phyloP scores from a whole-genome alignment of 768 basidiomycete genomes.

The Leccinellum albellum region DNA sequence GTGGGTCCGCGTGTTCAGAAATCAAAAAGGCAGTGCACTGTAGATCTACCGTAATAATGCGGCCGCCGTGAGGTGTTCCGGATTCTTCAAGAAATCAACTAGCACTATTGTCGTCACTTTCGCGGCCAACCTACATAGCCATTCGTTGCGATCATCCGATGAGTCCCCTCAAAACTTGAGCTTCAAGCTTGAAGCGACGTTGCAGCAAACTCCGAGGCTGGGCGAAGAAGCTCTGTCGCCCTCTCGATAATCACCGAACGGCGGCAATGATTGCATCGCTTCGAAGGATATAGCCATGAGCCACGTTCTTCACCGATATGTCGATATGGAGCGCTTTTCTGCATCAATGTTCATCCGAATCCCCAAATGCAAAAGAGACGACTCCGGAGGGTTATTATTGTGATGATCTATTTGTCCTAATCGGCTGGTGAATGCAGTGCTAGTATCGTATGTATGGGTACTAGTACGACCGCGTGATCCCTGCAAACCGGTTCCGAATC shows the following conservation, averaged over 20 bases:
- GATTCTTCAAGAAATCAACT: not conserved
- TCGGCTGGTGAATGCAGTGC: not conserved
- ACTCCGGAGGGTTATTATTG: too few species aligned
- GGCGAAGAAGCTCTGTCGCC: conserved; percentile 4
- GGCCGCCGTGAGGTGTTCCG: not conserved
- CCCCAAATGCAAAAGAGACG: too few species aligned
- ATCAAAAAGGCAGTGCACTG: conserved; percentile 20
- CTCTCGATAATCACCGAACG: conserved; percentile 15
- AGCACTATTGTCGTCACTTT: not conserved
- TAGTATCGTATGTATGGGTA: too few species aligned
- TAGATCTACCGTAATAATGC: conserved; percentile 12
- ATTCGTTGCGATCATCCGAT: not conserved
- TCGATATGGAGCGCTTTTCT: not conserved
- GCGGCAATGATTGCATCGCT: not conserved
- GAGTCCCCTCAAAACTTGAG: not conserved
- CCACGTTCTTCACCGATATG: not conserved
- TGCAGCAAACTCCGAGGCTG: conserved; percentile 1
- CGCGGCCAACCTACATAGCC: not conserved
- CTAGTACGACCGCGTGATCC: not conserved
- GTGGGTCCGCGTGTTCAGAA: not conserved
- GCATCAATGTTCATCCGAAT: not conserved
- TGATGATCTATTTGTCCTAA: too few species aligned
- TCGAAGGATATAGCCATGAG: conserved; percentile 5
- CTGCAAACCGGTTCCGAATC: not conserved
- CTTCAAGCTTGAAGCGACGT: not conserved